Evolutionary conservation across 1,284 basidiomycete species (phyloP).

Genomic region (Pseudozyma hubeiensis): DNA sequence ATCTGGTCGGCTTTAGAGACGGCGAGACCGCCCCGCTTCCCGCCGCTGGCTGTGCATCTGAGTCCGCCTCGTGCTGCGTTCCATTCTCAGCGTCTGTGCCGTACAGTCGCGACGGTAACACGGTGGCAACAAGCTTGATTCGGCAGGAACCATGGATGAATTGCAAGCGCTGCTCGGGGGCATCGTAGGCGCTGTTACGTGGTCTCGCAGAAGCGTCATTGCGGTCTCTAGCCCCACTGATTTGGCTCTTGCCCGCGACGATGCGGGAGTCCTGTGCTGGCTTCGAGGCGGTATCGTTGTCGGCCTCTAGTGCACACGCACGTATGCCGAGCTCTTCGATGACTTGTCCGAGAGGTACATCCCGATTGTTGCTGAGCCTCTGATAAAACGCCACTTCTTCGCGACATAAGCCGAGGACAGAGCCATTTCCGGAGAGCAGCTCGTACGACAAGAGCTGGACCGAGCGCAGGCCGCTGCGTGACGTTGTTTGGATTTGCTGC

Average conservation of each 20-base stretch:
- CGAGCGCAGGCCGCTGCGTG: neutral
- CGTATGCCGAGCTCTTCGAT: slow-evolving; percentile 59
- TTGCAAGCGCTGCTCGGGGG: slow-evolving; percentile 42
- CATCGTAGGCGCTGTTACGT: slow-evolving; percentile 26
- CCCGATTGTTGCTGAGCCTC: slow-evolving; percentile 43
- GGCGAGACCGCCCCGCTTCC: slow-evolving; percentile 11
- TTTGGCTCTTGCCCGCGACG: slow-evolving; percentile 16
- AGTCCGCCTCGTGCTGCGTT: slow-evolving; percentile 4
- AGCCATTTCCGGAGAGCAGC: slow-evolving; percentile 24
- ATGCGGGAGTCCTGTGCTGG: slow-evolving; percentile 21
- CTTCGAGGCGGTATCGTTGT: slow-evolving; percentile 21
- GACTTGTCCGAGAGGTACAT: slow-evolving; percentile 56
- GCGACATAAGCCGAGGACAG: slow-evolving; percentile 26
- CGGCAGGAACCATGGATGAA: slow-evolving; percentile 52
- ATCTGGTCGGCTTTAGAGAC: slow-evolving; percentile 15
- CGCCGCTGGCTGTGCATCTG: slow-evolving; percentile 2
- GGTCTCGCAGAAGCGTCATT: slow-evolving; percentile 6
- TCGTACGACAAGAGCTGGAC: slow-evolving; percentile 43
- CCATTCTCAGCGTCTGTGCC: slow-evolving; percentile 3
- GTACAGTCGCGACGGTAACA: slow-evolving; percentile 35
- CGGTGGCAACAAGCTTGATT: slow-evolving; percentile 44
- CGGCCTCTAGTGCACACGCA: slow-evolving; percentile 43
- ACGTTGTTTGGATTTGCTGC: slow-evolving; percentile 23
- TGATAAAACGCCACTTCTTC: slow-evolving; percentile 58
- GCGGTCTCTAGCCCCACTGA: slow-evolving; percentile 13